A percentile compares a stretch with the other conserved stretches of the same genome.
These are phyloP conservation scores for Ambrosia trifida DNA, from an alignment of 129 eudicot species.

Conservation along the genomic window DNA sequence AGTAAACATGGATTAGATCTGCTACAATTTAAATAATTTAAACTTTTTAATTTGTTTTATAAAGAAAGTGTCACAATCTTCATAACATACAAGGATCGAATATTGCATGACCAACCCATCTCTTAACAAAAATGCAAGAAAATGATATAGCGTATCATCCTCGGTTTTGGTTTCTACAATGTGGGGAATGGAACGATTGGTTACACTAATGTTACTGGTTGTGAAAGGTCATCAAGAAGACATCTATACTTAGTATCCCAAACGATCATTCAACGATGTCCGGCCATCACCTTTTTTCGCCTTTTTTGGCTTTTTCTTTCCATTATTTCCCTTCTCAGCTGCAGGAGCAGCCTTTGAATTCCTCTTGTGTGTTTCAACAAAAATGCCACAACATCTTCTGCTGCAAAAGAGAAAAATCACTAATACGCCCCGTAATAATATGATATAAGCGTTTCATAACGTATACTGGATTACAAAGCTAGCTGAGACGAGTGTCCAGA, in stretches of 20 bases:
- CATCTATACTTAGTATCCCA: conserved; percentile 57
- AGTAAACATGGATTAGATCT: no score
- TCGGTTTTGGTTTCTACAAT: not conserved
- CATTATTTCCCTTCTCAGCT: conserved; percentile 13
- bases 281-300: conserved; percentile 84
- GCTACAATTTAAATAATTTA: conserved; percentile 9
- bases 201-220: not conserved
- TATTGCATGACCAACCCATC: not conserved
- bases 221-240: not conserved
- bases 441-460: not conserved
- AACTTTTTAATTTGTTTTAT: conserved; percentile 15
- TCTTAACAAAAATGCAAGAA: not conserved
- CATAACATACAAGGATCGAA: not conserved
- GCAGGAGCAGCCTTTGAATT: conserved; percentile 33
- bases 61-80: conserved; percentile 9
- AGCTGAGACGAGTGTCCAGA: conserved; percentile 84
- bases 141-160: not conserved
- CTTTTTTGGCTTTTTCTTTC: conserved; percentile 49
- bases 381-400: conserved; percentile 85
- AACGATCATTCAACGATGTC: conserved; percentile 84
- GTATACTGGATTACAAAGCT: conserved; percentile 41
- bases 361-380: conserved; percentile 79
- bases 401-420: conserved; percentile 29
- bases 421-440: not conserved
- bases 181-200: conserved; percentile 2